A percentile compares a stretch with the other conserved stretches of the same genome.
Conservation (phyloP, 1,284 basidiomycete genomes). For the Phellopilus nigrolimitatus region DNA sequence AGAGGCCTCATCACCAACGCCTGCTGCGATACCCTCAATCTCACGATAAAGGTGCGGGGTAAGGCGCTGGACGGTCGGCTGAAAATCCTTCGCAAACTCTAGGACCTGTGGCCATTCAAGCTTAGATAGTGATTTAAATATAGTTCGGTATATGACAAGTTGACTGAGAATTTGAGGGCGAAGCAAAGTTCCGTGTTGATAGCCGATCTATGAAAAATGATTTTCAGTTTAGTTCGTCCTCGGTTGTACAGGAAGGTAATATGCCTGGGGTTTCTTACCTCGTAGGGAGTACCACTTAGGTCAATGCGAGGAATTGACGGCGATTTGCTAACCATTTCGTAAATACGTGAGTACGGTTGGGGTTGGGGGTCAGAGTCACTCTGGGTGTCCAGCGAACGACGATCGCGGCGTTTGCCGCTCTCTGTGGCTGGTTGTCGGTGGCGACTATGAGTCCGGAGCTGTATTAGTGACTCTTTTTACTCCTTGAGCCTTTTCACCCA, state of each 20-base stretch:
- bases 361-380: too few relatives aligned
- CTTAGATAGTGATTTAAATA: conserved; percentile 30
- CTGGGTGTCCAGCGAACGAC: too few relatives aligned
- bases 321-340: neutral
- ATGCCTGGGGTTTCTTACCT: conserved; percentile 25
- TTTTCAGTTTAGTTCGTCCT: neutral
- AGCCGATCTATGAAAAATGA: conserved; percentile 27
- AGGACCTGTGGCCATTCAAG: conserved; percentile 32
- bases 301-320: conserved; percentile 19
- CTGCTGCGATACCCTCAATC: conserved; percentile 33
- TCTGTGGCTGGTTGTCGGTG: too few relatives aligned
- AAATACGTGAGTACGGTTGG: too few relatives aligned
- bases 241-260: too few relatives aligned
- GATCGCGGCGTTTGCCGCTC: too few relatives aligned
- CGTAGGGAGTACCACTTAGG: conserved; percentile 24
- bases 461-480: too few relatives aligned
- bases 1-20: conserved; percentile 26
- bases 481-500: too few relatives aligned
- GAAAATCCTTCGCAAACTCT: conserved; percentile 27
- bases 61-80: conserved; percentile 25
- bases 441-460: too few relatives aligned
- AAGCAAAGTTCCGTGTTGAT: conserved; percentile 29
- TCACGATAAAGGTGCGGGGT: conserved; percentile 31
- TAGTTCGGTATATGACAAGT: conserved; percentile 29
- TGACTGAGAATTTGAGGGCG: conserved; percentile 30